Base-by-base conservation (phyloP, 805 yeast species). In the Pichia sporocuriosa region DNA sequence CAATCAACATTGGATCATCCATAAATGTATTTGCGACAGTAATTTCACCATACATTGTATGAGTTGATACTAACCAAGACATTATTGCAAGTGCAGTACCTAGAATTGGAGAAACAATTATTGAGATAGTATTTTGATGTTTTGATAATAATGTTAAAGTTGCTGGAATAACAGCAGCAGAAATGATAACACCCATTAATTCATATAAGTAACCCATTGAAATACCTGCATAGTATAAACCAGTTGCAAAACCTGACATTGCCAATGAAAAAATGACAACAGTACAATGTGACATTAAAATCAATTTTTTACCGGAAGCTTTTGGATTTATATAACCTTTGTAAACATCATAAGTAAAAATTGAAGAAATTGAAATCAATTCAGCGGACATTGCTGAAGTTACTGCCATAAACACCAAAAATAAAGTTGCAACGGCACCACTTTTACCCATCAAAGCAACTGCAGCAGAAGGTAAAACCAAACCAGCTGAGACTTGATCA, bases 351-450 rank as follows among this genome's bases (percentile, higher is more conserved):
- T 85, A 88, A 33, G 95, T 84, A 68, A 79, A 75, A 46, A 88
- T 77, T 2, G 95, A 81, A 4, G 95, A 83, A 16, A 85, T 89
- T 2, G 96, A 83, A 57, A 88, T 84, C 55, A 88, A 74, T 62
- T 88, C 96, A 29, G 96, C 90, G 25, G 95, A 84, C 74, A 85
- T 77, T 21, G 96, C 95, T 36, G 94, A 83, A 0, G 96, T 88
- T 32, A 84, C 90, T 21, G 96, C 95, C 89, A 86, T 84, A 62
- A 88, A 88, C 10, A 87, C 75, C 69, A 88, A 65, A 26, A 88
- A 60, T 48, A 88, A 70, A 9, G 88, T 73, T 27, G 89, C 89
- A 36, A 77, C 89, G 4, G 94, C 95, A 47, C 96, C 97, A 53
- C 90, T 85, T 48, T 71, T 81, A 39, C 96, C 96, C 63, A 88